Evolutionary conservation across 106 monocot genomes (phyloP).

Genomic region (Acanthochlamys bracteata): DNA sequence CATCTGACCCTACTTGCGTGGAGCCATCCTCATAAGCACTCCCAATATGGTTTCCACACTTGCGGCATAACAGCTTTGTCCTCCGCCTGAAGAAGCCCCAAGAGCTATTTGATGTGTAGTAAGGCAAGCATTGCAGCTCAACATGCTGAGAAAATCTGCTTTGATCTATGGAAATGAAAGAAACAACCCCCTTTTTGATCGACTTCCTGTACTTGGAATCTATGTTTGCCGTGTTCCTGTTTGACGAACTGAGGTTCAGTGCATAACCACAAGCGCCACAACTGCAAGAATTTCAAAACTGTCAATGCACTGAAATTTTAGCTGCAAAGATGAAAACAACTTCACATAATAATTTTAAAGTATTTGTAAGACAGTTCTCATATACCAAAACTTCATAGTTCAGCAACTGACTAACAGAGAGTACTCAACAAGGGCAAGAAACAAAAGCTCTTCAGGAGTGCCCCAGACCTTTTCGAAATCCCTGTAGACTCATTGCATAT

Average conservation of each 20-base stretch:
- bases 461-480: no score
- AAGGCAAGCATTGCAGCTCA: constrained; percentile 43
- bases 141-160: constrained; percentile 45
- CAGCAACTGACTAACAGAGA: no score
- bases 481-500: no score
- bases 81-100: constrained; percentile 50
- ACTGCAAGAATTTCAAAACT: constrained; percentile 18
- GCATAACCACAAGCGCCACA: constrained; percentile 60
- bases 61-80: constrained; percentile 42
- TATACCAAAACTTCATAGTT: no score
- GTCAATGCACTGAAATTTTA: neutral
- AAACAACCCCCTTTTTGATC: constrained; percentile 45
- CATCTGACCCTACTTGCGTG: constrained; percentile 14
- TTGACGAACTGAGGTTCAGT: constrained; percentile 47
- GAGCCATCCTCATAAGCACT: constrained; percentile 29
- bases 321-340: neutral
- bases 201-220: constrained; percentile 51
- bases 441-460: no score
- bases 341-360: neutral
- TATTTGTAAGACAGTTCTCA: no score
- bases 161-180: constrained; percentile 47
- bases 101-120: constrained; percentile 38
- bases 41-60: constrained; percentile 45
- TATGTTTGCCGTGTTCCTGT: constrained; percentile 36
- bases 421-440: no score